Evolutionary conservation across 257 asterid genomes (phyloP).

Genomic region (Salvia hispanica): DNA sequence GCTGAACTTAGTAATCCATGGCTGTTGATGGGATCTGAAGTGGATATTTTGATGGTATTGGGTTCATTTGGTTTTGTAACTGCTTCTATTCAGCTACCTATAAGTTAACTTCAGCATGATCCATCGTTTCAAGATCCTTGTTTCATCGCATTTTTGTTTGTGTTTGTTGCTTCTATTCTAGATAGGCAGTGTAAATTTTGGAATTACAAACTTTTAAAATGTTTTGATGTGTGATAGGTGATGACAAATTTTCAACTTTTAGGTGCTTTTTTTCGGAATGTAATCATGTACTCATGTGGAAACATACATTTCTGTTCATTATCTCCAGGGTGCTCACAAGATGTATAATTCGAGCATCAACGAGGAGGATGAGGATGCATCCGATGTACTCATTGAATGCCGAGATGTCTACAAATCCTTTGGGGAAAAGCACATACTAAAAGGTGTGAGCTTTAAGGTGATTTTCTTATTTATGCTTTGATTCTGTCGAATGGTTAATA

Average conservation of each 20-base stretch:
- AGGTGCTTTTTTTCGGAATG: neutral
- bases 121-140: neutral
- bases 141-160: neutral
- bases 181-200: conserved; percentile 8
- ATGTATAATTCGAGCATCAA: conserved; percentile 38
- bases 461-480: conserved; percentile 34
- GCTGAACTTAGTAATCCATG: neutral
- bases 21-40: neutral
- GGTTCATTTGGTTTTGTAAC: neutral
- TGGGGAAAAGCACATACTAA: conserved; percentile 88
- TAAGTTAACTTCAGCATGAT: neutral
- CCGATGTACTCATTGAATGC: conserved; percentile 93
- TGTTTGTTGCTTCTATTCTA: conserved; percentile 1
- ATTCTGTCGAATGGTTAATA: neutral
- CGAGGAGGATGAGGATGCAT: conserved; percentile 49
- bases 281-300: conserved; percentile 8
- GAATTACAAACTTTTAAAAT: conserved; percentile 6
- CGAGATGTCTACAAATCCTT: conserved; percentile 89
- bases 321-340: conserved; percentile 52
- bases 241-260: conserved; percentile 1
- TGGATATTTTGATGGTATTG: conserved; percentile 13
- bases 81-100: conserved; percentile 12
- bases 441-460: conserved; percentile 98
- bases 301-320: conserved; percentile 22
- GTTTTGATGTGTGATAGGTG: neutral